Evolutionary conservation across 768 basidiomycete species (phyloP).

Genomic region (Boletus barrowsii): DNA sequence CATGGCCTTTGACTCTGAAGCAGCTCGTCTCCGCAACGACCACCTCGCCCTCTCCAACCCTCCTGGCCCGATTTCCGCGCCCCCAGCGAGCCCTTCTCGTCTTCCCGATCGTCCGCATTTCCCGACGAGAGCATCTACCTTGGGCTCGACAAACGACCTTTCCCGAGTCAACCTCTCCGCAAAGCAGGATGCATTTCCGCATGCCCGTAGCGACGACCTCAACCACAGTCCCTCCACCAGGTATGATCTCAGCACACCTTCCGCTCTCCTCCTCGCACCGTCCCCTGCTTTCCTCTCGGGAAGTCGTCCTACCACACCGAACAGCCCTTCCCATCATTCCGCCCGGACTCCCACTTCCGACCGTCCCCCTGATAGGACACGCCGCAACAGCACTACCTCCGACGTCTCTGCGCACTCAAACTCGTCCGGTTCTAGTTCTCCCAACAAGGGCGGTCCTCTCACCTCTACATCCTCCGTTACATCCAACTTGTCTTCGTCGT

Average conservation of each 20-base stretch:
- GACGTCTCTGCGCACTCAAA: slow-evolving; percentile 55
- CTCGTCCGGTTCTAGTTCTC: slow-evolving; percentile 43
- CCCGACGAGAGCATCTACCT: slow-evolving; percentile 65
- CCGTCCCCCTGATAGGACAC: slow-evolving; percentile 47
- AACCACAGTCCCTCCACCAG: slow-evolving; percentile 42
- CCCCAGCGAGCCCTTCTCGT: slow-evolving; percentile 36
- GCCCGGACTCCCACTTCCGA: slow-evolving; percentile 53
- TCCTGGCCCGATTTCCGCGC: slow-evolving; percentile 33
- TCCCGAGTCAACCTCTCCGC: slow-evolving; percentile 44
- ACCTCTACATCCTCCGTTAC: slow-evolving; percentile 52
- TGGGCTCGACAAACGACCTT: slow-evolving; percentile 50
- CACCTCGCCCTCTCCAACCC: slow-evolving; percentile 4
- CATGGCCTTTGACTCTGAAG: slow-evolving; percentile 32
- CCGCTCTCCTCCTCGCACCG: slow-evolving; percentile 39
- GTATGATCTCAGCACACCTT: slow-evolving; percentile 9
- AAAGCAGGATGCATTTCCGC: slow-evolving; percentile 36
- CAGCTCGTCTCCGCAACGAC: slow-evolving; percentile 28
- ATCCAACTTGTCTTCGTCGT: slow-evolving; percentile 59
- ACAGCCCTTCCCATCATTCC: slow-evolving; percentile 41
- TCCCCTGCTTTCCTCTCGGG: slow-evolving; percentile 47
- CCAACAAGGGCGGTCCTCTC: slow-evolving; percentile 42
- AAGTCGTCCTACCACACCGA: slow-evolving; percentile 61
- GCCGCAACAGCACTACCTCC: slow-evolving; percentile 46
- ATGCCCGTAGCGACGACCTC: slow-evolving; percentile 67
- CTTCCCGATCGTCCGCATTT: slow-evolving; percentile 50